Conservation (phyloP, 257 asterid genomes). For the Primulina huaijiensis region DNA sequence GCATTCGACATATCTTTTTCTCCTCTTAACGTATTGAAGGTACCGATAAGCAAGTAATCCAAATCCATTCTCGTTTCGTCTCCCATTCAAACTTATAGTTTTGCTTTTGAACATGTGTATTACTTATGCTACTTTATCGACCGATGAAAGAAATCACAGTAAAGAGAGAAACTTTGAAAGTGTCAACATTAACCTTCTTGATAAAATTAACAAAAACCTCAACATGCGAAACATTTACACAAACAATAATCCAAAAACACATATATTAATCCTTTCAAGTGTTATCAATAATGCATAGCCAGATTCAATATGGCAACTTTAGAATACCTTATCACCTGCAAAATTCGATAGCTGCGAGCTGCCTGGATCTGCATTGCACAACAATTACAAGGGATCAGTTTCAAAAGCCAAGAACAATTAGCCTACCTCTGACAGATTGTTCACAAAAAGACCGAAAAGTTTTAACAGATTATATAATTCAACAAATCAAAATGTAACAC, state of each 20-base stretch:
- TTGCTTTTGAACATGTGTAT: too few species aligned
- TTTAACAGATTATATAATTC: slow-evolving; percentile 7
- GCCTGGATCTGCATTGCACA: slow-evolving; percentile 49
- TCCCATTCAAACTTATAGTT: too few species aligned
- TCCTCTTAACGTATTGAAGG: too few species aligned
- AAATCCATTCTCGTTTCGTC: too few species aligned
- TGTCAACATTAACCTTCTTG: not conserved
- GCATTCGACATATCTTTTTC: too few species aligned
- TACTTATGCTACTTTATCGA: too few species aligned
- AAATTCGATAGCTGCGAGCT: slow-evolving; percentile 32
- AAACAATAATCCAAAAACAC: not conserved
- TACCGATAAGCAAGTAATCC: too few species aligned
- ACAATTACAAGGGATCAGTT: slow-evolving; percentile 20
- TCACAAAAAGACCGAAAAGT: not conserved
- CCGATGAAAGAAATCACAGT: not conserved
- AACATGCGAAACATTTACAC: not conserved
- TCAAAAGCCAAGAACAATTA: not conserved
- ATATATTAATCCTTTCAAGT: slow-evolving; percentile 6
- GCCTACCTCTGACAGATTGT: not conserved
- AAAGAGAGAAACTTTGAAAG: not conserved
- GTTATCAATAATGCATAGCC: not conserved
- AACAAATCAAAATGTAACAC: slow-evolving; percentile 6
- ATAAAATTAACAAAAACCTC: not conserved
- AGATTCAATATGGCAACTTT: slow-evolving; percentile 2
- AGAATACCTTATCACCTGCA: slow-evolving; percentile 42